These are phyloP conservation scores for Lasiodiplodia sp. DNA, from an alignment of 2,329 filamentous ascomycete genomes.

Conservation along the genomic window DNA sequence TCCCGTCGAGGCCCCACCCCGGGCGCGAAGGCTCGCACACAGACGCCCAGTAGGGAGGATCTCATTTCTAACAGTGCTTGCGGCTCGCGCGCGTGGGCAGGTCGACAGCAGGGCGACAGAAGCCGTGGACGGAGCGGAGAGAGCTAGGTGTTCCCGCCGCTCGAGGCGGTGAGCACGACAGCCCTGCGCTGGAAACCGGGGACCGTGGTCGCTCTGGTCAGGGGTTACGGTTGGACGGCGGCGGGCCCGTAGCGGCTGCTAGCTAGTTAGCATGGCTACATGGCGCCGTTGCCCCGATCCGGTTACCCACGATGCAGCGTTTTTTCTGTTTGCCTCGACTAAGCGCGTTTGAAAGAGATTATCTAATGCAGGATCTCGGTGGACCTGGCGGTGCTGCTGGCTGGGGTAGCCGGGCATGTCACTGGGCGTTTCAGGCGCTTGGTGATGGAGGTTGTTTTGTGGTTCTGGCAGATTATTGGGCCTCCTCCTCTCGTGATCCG, in stretches of 20 bases:
- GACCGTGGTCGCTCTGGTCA: slow-evolving; percentile 2
- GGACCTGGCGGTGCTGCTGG: background rate
- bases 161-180: slow-evolving; percentile 18
- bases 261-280: background rate
- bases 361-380: slow-evolving; percentile 4
- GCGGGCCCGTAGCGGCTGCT: slow-evolving; percentile 4
- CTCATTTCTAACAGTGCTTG: slow-evolving; percentile 15
- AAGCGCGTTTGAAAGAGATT: slow-evolving; percentile 23
- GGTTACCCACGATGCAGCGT: slow-evolving; percentile 4
- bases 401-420: background rate
- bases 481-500: slow-evolving; percentile 22
- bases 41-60: slow-evolving; percentile 12
- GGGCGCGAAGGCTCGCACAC: background rate
- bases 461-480: slow-evolving; percentile 21
- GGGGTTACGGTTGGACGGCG: slow-evolving; percentile 21
- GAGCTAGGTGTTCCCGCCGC: background rate
- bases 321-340: slow-evolving; percentile 2
- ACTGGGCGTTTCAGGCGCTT: slow-evolving; percentile 21
- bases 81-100: background rate
- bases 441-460: slow-evolving; percentile 10
- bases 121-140: background rate
- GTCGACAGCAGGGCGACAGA: background rate
- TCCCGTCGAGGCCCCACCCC: slow-evolving; percentile 4
- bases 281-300: background rate
- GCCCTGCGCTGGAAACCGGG: background rate